Evolutionary conservation across 2,329 filamentous ascomycete genomes (phyloP).

Genomic region (Epichloe uncinata): DNA sequence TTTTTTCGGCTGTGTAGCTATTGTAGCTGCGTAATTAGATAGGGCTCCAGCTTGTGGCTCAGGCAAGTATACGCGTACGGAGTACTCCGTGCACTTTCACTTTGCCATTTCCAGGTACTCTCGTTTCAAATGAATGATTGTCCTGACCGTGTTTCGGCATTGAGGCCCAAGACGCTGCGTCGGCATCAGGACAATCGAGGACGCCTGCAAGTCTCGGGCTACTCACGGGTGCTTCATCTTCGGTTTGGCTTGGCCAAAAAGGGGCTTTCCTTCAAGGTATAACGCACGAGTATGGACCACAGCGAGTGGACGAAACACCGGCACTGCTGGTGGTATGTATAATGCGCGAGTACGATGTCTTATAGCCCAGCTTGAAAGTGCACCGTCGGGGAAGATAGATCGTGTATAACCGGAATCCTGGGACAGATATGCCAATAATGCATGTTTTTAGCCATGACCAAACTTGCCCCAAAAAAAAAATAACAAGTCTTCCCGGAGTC

Average conservation of each 20-base stretch:
- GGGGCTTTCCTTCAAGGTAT: neutral
- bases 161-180: neutral
- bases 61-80: too few species aligned
- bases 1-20: too few species aligned
- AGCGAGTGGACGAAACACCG: neutral
- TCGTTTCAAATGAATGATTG: neutral
- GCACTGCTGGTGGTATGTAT: neutral
- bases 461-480: neutral
- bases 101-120: neutral
- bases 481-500: constrained; percentile 12
- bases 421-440: neutral
- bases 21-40: too few species aligned
- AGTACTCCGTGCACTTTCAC: neutral
- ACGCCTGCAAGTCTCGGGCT: neutral
- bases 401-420: neutral
- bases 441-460: neutral
- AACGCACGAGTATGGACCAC: neutral
- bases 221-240: neutral
- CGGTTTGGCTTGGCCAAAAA: neutral
- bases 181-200: neutral
- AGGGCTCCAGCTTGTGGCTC: too few species aligned
- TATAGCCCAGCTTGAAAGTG: neutral
- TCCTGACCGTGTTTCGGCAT: neutral
- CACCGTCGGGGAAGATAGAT: neutral
- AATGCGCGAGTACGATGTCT: neutral